Conservation (phyloP, 1,284 basidiomycete genomes). For the Fistulina hepatica region DNA sequence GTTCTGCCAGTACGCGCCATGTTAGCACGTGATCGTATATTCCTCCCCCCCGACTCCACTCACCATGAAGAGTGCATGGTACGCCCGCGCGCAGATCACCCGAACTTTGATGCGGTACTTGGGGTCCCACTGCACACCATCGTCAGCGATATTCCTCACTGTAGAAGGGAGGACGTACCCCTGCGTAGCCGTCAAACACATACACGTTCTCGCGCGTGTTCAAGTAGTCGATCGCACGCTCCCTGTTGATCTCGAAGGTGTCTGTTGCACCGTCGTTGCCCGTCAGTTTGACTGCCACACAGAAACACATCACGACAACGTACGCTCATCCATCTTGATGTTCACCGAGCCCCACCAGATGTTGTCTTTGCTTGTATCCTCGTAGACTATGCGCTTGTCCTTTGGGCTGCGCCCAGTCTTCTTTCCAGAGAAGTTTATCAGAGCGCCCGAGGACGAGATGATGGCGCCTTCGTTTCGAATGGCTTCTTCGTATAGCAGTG, state of each 20-base stretch:
- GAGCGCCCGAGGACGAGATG: conserved; percentile 90
- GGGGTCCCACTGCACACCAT: conserved; percentile 72
- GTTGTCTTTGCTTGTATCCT: conserved; percentile 94
- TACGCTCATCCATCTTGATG: conserved; percentile 97
- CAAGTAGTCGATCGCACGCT: conserved; percentile 98
- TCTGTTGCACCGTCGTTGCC: conserved; percentile 42
- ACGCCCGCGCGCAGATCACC: conserved; percentile 96
- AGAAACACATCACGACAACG: conserved; percentile 24
- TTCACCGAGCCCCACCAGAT: conserved; percentile 99
- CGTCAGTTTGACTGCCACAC: conserved; percentile 1
- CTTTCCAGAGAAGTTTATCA: conserved; percentile 99
- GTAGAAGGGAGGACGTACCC: conserved; percentile 36
- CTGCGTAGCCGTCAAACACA: conserved; percentile 96
- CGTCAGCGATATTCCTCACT: conserved; percentile 8
- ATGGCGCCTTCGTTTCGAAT: conserved; percentile 97
- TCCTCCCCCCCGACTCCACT: conserved; percentile 22
- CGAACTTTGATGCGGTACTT: conserved; percentile 99
- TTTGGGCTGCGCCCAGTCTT: conserved; percentile 98
- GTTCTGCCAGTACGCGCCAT: conserved; percentile 45
- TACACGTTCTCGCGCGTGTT: conserved; percentile 99
- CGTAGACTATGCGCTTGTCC: conserved; percentile 99
- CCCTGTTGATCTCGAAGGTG: conserved; percentile 99
- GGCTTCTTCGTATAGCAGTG: conserved; percentile 96
- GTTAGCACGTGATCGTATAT: background rate
- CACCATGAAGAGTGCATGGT: conserved; percentile 99